Evolutionary conservation across 768 basidiomycete species (phyloP).

Genomic region (Antrodiella citrinella): DNA sequence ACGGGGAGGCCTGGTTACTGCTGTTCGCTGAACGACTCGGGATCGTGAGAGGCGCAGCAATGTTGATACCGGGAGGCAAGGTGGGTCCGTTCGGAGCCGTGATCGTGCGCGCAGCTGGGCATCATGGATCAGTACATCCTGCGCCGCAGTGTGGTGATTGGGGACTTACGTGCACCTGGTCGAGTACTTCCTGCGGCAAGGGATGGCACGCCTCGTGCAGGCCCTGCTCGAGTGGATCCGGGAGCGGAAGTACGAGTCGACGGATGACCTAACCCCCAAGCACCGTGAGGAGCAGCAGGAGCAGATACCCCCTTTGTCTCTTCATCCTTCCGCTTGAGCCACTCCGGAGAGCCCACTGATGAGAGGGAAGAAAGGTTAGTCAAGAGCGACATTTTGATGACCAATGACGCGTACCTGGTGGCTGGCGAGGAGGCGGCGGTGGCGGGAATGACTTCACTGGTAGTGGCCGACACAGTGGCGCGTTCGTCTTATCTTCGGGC

Average conservation of each 20-base stretch:
- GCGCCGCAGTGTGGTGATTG: not conserved
- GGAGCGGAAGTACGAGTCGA: not conserved
- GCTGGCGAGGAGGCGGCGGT: constrained; percentile 20
- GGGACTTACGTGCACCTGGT: not conserved
- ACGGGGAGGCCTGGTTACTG: not conserved
- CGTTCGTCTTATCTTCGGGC: constrained; percentile 29
- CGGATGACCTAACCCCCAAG: not conserved
- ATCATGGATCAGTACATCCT: not conserved
- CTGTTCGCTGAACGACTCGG: not conserved
- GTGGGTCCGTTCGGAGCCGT: not conserved
- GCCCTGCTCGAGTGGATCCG: not conserved
- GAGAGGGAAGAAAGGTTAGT: constrained; percentile 1
- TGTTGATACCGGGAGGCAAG: not conserved
- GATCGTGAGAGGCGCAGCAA: not conserved
- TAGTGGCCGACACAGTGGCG: constrained; percentile 35
- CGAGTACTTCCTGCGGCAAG: not conserved
- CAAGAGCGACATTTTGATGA: not conserved
- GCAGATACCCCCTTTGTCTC: not conserved
- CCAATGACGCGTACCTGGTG: constrained; percentile 27
- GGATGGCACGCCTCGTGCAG: not conserved
- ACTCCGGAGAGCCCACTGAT: constrained; percentile 8
- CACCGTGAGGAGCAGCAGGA: not conserved
- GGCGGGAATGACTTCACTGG: constrained; percentile 24
- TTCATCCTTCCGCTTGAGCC: not conserved
- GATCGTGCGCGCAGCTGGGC: not conserved